A percentile compares a stretch with the other conserved stretches of the same genome.
Conservation (phyloP, 1,284 basidiomycete genomes). For the Boletellus deceptivus region DNA sequence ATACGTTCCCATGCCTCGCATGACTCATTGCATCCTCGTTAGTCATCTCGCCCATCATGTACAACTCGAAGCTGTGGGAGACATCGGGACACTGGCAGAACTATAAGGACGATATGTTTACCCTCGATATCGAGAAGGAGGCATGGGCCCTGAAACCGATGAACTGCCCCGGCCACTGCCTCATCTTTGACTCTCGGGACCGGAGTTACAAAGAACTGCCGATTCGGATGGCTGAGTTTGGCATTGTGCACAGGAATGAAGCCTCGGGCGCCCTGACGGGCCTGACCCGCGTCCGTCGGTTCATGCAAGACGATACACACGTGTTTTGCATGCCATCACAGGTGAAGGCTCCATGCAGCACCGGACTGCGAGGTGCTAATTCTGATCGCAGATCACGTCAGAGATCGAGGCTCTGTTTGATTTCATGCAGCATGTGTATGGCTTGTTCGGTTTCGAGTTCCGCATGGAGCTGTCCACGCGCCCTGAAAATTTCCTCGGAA, state of each 20-base stretch:
- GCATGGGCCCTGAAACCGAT: constrained; percentile 95
- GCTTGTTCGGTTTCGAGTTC: constrained; percentile 97
- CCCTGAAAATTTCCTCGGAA: constrained; percentile 92
- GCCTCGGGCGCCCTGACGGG: constrained; percentile 94
- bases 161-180: constrained; percentile 98
- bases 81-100: constrained; percentile 99
- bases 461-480: constrained; percentile 93
- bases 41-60: constrained; percentile 99
- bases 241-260: constrained; percentile 96
- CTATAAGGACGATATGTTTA: constrained; percentile 98
- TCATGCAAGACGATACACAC: constrained; percentile 97
- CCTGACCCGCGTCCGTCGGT: constrained; percentile 89
- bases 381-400: constrained; percentile 65
- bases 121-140: constrained; percentile 93
- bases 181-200: constrained; percentile 95
- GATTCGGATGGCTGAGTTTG: constrained; percentile 97
- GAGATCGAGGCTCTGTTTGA: constrained; percentile 91
- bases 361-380: not conserved
- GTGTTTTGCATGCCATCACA: constrained; percentile 97
- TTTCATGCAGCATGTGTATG: constrained; percentile 94
- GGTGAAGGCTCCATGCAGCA: constrained; percentile 38
- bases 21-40: not conserved
- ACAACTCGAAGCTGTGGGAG: constrained; percentile 95
- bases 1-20: too few relatives aligned
- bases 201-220: constrained; percentile 96